A percentile compares a stretch with the other conserved stretches of the same genome.
phyloP scores from a whole-genome alignment of 2,329 filamentous ascomycete species.

The Passalora sequoiae region DNA sequence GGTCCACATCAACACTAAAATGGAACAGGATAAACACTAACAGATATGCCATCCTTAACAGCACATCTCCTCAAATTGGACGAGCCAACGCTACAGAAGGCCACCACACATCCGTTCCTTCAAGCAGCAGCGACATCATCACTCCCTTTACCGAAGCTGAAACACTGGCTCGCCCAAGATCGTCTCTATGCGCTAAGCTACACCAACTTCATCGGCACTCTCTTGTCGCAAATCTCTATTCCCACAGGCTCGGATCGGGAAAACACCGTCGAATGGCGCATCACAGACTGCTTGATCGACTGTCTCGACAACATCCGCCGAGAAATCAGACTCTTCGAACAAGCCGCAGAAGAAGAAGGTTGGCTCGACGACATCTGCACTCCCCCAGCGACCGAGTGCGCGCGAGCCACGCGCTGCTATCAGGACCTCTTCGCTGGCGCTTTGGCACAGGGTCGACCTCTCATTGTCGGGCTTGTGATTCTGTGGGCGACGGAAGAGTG shows the following conservation, averaged over 20 bases:
- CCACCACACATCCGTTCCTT: constrained; percentile 65
- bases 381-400: too few relatives aligned
- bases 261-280: constrained; percentile 50
- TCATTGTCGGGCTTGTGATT: constrained; percentile 64
- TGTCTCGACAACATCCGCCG: constrained; percentile 61
- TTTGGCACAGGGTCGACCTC: constrained; percentile 44
- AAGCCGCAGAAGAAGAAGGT: constrained; percentile 49
- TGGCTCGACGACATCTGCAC: constrained; percentile 44
- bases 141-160: constrained; percentile 53
- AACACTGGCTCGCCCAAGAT: constrained; percentile 67
- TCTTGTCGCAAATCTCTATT: constrained; percentile 58
- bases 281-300: constrained; percentile 58
- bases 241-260: constrained; percentile 37
- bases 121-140: constrained; percentile 57
- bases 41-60: constrained; percentile 49
- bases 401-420: constrained; percentile 39
- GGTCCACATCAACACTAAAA: too few relatives aligned
- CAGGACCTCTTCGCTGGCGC: constrained; percentile 56
- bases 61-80: constrained; percentile 51
- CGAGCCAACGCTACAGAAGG: constrained; percentile 46
- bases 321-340: constrained; percentile 60
- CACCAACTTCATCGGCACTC: constrained; percentile 58
- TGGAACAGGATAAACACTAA: background rate
- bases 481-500: constrained; percentile 69
- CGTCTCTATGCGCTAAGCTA: constrained; percentile 67